A percentile compares a stretch with the other conserved stretches of the same genome.
phyloP scores from a whole-genome alignment of 495 filamentous ascomycete genomes.

The Geopyxis carbonaria region DNA sequence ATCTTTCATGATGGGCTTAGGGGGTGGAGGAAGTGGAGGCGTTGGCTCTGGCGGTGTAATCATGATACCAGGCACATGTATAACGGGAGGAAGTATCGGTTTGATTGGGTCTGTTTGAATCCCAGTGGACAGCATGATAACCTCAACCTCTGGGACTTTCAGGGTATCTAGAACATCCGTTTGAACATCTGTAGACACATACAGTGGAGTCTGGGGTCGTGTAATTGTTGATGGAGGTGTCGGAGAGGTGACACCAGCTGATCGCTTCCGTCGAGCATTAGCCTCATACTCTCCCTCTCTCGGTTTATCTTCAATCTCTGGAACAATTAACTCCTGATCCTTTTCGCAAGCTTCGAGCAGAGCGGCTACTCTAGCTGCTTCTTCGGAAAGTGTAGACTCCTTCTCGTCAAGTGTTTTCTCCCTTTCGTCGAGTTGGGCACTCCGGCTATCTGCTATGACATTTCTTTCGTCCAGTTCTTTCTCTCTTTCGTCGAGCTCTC shows the following conservation, averaged over 20 bases:
- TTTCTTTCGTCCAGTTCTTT: constrained; percentile 4
- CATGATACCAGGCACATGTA: constrained; percentile 40
- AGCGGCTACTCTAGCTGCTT: too few relatives aligned
- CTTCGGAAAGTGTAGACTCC: too few relatives aligned
- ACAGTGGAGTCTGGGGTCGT: constrained; percentile 23
- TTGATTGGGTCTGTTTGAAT: constrained; percentile 53
- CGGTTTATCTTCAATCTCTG: constrained; percentile 21
- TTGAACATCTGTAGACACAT: constrained; percentile 7
- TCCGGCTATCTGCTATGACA: too few relatives aligned
- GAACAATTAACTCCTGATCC: too few relatives aligned
- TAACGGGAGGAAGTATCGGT: constrained; percentile 27
- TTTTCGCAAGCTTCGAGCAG: too few relatives aligned
- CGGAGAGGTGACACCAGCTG: constrained; percentile 26
- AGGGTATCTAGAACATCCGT: constrained; percentile 34
- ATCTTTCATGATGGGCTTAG: constrained; percentile 37
- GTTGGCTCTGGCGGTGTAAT: constrained; percentile 44
- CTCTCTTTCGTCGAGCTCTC: background rate
- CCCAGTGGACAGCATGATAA: constrained; percentile 37
- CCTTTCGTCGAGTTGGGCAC: constrained; percentile 26
- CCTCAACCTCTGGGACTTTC: constrained; percentile 5
- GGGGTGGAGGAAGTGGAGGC: constrained; percentile 35
- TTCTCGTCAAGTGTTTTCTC: constrained; percentile 34
- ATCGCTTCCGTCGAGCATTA: constrained; percentile 53
- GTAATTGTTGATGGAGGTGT: too few relatives aligned
- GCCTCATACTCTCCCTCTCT: constrained; percentile 45